Conservation (phyloP, 164 flowering plant species). For the Sedum album region DNA sequence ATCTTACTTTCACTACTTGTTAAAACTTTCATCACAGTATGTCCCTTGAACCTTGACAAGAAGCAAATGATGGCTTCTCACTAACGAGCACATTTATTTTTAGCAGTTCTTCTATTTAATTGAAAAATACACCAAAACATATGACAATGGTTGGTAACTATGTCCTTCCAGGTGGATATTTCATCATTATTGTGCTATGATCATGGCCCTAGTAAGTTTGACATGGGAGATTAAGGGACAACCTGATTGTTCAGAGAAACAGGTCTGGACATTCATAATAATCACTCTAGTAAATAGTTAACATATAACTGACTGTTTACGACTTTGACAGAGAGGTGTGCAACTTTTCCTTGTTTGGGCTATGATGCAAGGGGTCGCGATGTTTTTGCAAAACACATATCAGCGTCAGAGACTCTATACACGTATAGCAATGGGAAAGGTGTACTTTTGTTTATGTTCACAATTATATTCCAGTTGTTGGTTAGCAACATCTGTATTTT, state of each 20-base stretch:
- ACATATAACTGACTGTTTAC: not conserved
- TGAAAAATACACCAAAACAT: not conserved
- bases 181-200: slow-evolving; percentile 93
- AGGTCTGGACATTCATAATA: slow-evolving; percentile 34
- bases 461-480: not conserved
- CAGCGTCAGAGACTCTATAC: slow-evolving; percentile 95
- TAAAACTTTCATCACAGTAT: too few relatives aligned
- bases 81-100: too few relatives aligned
- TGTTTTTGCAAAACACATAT: slow-evolving; percentile 93
- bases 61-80: too few relatives aligned
- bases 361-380: slow-evolving; percentile 96
- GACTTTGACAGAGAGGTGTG: slow-evolving; percentile 58
- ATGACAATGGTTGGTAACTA: slow-evolving; percentile 5
- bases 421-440: slow-evolving; percentile 99
- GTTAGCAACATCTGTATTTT: not conserved
- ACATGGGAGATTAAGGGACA: slow-evolving; percentile 95
- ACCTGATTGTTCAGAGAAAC: slow-evolving; percentile 79
- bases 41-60: too few relatives aligned
- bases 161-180: slow-evolving; percentile 78
- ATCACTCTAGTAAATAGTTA: not conserved
- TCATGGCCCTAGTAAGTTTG: slow-evolving; percentile 86
- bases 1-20: too few relatives aligned
- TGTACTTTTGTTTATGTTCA: slow-evolving; percentile 15
- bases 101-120: not conserved
- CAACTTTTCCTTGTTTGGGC: slow-evolving; percentile 90